Evolutionary conservation across 192 early-diverging fungal species (phyloP).

Genomic region (Podila horticola): DNA sequence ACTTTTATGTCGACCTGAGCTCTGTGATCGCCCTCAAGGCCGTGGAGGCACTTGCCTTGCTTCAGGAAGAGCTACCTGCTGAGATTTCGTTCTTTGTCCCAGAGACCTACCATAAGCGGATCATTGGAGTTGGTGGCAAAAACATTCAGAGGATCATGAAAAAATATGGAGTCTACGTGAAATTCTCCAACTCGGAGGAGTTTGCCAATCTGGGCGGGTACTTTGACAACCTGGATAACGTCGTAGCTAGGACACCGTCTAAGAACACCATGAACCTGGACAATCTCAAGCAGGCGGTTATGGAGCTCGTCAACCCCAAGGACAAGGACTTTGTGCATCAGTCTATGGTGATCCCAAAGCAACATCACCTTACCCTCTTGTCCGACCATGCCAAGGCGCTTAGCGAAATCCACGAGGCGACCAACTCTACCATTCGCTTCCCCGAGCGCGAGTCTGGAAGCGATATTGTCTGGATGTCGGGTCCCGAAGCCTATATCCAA

Average conservation of each 20-base stretch:
- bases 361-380: conserved; percentile 65
- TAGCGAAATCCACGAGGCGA: conserved; percentile 64
- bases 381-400: conserved; percentile 58
- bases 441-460: conserved; percentile 73
- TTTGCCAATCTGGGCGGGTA: conserved; percentile 82
- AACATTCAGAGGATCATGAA: conserved; percentile 95
- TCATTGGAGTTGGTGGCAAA: conserved; percentile 89
- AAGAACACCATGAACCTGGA: conserved; percentile 82
- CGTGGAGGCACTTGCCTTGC: conserved; percentile 73
- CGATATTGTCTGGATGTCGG: conserved; percentile 65
- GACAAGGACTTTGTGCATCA: conserved; percentile 64
- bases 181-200: conserved; percentile 87
- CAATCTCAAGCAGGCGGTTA: conserved; percentile 71
- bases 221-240: conserved; percentile 85
- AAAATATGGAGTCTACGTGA: conserved; percentile 87
- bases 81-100: conserved; percentile 88
- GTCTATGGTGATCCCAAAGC: conserved; percentile 63
- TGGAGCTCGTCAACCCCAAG: conserved; percentile 58
- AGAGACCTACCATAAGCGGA: conserved; percentile 85
- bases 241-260: conserved; percentile 83
- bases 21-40: conserved; percentile 62
- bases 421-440: conserved; percentile 67
- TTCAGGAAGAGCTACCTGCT: conserved; percentile 87
- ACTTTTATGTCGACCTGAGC: conserved; percentile 83
- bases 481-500: conserved; percentile 67